Evolutionary conservation across 331 rosid genomes (phyloP).

Genomic region (Spiraea crenata): DNA sequence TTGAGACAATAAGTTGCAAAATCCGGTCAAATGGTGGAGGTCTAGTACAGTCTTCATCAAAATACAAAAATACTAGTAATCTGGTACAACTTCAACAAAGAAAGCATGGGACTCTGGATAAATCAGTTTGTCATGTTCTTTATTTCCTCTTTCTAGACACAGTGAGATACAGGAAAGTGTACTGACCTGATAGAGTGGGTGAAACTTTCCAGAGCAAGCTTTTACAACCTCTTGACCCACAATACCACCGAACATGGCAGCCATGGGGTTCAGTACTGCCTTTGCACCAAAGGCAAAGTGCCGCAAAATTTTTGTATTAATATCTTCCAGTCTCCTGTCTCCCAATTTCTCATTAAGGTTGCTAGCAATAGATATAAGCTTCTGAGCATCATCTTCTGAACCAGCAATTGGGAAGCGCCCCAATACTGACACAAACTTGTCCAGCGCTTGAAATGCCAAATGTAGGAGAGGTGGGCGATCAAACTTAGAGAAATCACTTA

Average conservation of each 20-base stretch:
- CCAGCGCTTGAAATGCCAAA: conserved; percentile 88
- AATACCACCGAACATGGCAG: conserved; percentile 98
- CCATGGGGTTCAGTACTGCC: conserved; percentile 95
- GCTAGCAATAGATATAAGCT: conserved; percentile 64
- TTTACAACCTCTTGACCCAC: conserved; percentile 83
- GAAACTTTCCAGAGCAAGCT: conserved; percentile 85
- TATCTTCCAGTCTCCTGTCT: conserved; percentile 65
- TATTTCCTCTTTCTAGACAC: too few species aligned
- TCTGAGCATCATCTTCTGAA: conserved; percentile 86
- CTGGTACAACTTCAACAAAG: too few species aligned
- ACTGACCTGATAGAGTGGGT: conserved; percentile 61
- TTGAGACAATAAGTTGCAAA: too few species aligned
- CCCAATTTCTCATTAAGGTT: conserved; percentile 52
- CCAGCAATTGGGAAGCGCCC: conserved; percentile 84
- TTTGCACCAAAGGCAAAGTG: conserved; percentile 86
- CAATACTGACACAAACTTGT: conserved; percentile 57
- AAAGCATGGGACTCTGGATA: too few species aligned
- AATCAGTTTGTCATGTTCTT: too few species aligned
- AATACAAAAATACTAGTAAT: too few species aligned
- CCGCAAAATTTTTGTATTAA: conserved; percentile 68
- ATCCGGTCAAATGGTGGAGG: too few species aligned
- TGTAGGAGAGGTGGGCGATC: conserved; percentile 88
- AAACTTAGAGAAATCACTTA: conserved; percentile 91
- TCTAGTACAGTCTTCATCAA: too few species aligned
- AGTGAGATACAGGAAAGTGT: background rate